Conservation (phyloP, 2,329 filamentous ascomycete genomes). For the Colletotrichum kahawae region DNA sequence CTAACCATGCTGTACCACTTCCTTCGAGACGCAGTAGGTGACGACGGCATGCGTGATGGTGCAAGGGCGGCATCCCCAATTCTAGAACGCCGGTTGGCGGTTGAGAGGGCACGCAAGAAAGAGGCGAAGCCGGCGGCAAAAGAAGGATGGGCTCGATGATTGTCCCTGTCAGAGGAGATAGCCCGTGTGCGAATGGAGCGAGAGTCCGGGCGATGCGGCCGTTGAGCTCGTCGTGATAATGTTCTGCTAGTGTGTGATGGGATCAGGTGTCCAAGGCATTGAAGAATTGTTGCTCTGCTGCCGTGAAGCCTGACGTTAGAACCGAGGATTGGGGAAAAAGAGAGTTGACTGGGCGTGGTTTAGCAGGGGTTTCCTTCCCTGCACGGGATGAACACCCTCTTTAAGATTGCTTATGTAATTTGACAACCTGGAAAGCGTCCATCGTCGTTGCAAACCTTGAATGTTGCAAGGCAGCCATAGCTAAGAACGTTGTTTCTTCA, state of each 20-base stretch:
- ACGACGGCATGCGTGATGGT: not conserved
- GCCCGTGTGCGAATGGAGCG: not conserved
- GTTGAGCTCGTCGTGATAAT: not conserved
- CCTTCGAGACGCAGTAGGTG: not conserved
- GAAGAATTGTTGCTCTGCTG: not conserved
- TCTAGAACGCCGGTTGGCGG: conserved; percentile 14
- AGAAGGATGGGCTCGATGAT: not conserved
- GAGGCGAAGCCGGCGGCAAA: conserved; percentile 17
- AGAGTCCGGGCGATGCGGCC: not conserved
- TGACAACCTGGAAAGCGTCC: not conserved
- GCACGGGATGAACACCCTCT: not conserved
- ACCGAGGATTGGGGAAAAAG: not conserved
- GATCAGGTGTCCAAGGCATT: not conserved
- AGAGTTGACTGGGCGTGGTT: not conserved
- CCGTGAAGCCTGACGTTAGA: not conserved
- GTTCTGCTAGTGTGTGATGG: not conserved
- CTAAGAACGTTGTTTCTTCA: not conserved
- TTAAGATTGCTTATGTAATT: not conserved
- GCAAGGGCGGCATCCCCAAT: not conserved
- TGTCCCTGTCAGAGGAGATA: not conserved
- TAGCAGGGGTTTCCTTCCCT: not conserved
- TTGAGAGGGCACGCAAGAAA: not conserved
- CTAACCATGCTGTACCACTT: not conserved
- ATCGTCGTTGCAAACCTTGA: not conserved
- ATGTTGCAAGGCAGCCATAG: not conserved